Conservation (phyloP, 768 basidiomycete genomes). For the Xanthoconium stramineum region DNA sequence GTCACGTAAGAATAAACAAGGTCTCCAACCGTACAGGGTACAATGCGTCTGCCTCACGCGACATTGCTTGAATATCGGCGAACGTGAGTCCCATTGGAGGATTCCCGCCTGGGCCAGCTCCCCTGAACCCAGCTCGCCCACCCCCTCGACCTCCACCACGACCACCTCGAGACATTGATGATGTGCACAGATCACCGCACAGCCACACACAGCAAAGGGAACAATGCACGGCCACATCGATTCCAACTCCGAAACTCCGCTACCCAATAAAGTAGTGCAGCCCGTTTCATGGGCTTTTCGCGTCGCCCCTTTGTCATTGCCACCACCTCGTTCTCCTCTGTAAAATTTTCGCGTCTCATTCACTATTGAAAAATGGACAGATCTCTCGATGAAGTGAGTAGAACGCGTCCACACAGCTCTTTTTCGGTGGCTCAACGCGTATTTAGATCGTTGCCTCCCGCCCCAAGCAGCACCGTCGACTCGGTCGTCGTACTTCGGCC, state of each 20-base stretch:
- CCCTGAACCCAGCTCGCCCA: conserved; percentile 61
- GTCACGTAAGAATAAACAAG: conserved; percentile 15
- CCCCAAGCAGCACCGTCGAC: conserved; percentile 42
- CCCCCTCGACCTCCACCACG: conserved; percentile 49
- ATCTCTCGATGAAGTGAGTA: conserved; percentile 77
- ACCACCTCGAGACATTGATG: conserved; percentile 51
- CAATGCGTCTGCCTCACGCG: conserved; percentile 70
- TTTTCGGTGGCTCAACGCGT: conserved; percentile 11
- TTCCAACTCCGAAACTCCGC: conserved; percentile 30
- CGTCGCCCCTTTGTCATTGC: conserved; percentile 30
- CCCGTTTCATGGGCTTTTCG: conserved; percentile 3
- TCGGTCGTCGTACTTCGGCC: conserved; percentile 43
- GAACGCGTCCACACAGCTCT: not conserved
- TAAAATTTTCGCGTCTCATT: not conserved
- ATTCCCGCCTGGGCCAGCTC: conserved; percentile 38
- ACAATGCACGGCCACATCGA: not conserved
- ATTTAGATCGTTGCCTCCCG: conserved; percentile 60
- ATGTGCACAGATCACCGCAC: conserved; percentile 4
- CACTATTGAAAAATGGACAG: conserved; percentile 55
- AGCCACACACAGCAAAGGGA: conserved; percentile 5
- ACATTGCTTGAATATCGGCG: conserved; percentile 73
- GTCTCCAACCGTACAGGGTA: conserved; percentile 66
- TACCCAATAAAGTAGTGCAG: conserved; percentile 14
- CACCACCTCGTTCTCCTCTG: conserved; percentile 10
- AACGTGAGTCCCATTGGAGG: conserved; percentile 81